Evolutionary conservation across 345 rosid species (phyloP).

Genomic region (Pistacia atlantica): DNA sequence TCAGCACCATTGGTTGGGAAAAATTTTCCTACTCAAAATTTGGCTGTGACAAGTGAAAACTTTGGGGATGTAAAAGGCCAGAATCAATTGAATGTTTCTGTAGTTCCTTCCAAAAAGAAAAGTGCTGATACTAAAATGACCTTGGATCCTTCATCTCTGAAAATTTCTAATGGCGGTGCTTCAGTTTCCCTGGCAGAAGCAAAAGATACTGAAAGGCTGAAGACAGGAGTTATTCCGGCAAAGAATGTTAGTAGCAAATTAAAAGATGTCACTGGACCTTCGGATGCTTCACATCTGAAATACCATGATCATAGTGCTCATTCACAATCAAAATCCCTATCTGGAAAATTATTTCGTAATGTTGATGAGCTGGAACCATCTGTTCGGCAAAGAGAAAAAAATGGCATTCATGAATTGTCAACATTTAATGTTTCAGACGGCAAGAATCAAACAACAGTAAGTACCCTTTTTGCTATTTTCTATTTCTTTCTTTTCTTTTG

Average conservation of each 20-base stretch:
- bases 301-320: slow-evolving; percentile 50
- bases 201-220: slow-evolving; percentile 54
- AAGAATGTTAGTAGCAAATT: slow-evolving; percentile 48
- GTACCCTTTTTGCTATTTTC: slow-evolving; percentile 21
- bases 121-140: slow-evolving; percentile 46
- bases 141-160: slow-evolving; percentile 42
- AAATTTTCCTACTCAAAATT: slow-evolving; percentile 36
- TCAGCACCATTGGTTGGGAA: slow-evolving; percentile 36
- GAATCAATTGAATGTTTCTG: slow-evolving; percentile 46
- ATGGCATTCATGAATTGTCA: slow-evolving; percentile 48
- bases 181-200: slow-evolving; percentile 40
- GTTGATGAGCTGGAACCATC: slow-evolving; percentile 45
- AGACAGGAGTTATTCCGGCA: slow-evolving; percentile 41
- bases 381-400: slow-evolving; percentile 52
- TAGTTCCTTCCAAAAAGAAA: slow-evolving; percentile 55
- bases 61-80: slow-evolving; percentile 39
- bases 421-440: slow-evolving; percentile 61
- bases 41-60: slow-evolving; percentile 34
- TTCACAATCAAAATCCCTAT: slow-evolving; percentile 45
- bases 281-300: slow-evolving; percentile 50
- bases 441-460: slow-evolving; percentile 55
- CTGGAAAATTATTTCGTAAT: slow-evolving; percentile 42
- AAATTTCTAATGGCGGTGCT: slow-evolving; percentile 47
- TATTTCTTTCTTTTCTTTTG: neutral
- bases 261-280: slow-evolving; percentile 51